Evolutionary conservation across 805 yeast genomes (phyloP).

Genomic region (Candida tibetensis): DNA sequence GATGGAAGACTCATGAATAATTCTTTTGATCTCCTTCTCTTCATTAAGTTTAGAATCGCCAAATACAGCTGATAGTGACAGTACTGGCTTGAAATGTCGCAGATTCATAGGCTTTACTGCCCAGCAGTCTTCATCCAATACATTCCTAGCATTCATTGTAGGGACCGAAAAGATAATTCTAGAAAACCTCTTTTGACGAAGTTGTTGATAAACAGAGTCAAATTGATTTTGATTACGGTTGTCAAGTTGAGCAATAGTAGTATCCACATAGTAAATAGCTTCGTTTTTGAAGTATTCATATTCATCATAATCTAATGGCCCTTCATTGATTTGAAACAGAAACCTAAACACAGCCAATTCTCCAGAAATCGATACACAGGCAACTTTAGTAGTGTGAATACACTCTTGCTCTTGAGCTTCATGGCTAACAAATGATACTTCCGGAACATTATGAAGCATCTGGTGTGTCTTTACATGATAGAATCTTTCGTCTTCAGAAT

Average conservation of each 20-base stretch:
- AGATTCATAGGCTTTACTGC: slow-evolving; percentile 41
- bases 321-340: slow-evolving; percentile 20
- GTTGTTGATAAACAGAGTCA: background rate
- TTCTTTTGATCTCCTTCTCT: slow-evolving; percentile 20
- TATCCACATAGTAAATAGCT: slow-evolving; percentile 24
- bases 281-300: slow-evolving; percentile 9
- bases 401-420: slow-evolving; percentile 12
- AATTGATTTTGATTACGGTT: slow-evolving; percentile 7
- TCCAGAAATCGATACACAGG: slow-evolving; percentile 46
- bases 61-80: slow-evolving; percentile 42
- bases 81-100: slow-evolving; percentile 47
- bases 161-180: slow-evolving; percentile 25
- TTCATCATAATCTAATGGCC: slow-evolving; percentile 23
- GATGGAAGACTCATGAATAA: slow-evolving; percentile 40
- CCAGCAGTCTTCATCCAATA: slow-evolving; percentile 54
- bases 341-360: slow-evolving; percentile 43
- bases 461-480: slow-evolving; percentile 38
- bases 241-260: slow-evolving; percentile 24
- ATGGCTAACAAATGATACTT: slow-evolving; percentile 38
- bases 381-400: slow-evolving; percentile 26
- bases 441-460: slow-evolving; percentile 55
- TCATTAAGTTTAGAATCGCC: slow-evolving; percentile 45
- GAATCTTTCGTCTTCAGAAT: slow-evolving; percentile 22
- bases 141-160: slow-evolving; percentile 27
- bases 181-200: slow-evolving; percentile 14